Percentiles rank a stretch among this genome's conserved stretches.
Conservation (phyloP, 768 basidiomycete species). For the Tubosaeta sp. region DNA sequence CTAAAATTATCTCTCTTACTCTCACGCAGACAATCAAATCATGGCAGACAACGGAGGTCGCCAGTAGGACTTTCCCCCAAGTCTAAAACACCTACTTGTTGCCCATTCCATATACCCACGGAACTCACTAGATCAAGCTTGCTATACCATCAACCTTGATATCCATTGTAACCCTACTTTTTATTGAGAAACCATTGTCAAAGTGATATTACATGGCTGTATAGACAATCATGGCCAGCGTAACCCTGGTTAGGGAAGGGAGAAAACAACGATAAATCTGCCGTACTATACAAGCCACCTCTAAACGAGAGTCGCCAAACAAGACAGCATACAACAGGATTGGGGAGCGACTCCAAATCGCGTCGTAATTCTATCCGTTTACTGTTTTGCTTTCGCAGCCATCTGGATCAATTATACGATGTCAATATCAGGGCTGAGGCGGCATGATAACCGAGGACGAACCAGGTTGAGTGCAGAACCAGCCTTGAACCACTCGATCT, state of each 20-base stretch:
- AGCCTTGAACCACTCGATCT: constrained; percentile 98
- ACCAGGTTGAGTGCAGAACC: constrained; percentile 91
- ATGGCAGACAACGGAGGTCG: constrained; percentile 14
- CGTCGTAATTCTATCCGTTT: constrained; percentile 15
- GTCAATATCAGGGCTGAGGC: neutral
- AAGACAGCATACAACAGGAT: neutral
- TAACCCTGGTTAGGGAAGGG: neutral
- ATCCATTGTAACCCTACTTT: constrained; percentile 6
- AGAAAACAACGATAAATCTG: neutral
- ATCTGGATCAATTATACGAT: constrained; percentile 38
- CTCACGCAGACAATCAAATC: constrained; percentile 9
- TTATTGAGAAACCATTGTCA: constrained; percentile 6
- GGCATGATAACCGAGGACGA: constrained; percentile 25
- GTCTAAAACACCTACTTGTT: neutral
- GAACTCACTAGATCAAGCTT: no score
- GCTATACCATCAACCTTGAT: neutral
- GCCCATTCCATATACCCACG: neutral
- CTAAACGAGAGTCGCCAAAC: neutral
- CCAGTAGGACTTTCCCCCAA: neutral
- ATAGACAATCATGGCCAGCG: neutral
- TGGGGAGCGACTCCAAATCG: neutral
- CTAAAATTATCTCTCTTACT: neutral
- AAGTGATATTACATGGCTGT: constrained; percentile 24
- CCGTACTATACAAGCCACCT: neutral
- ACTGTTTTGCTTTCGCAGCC: constrained; percentile 60